Percentiles rank a stretch among this genome's conserved stretches.
Conservation (phyloP, 2,329 filamentous ascomycete species). For the Talaromyces sp. region DNA sequence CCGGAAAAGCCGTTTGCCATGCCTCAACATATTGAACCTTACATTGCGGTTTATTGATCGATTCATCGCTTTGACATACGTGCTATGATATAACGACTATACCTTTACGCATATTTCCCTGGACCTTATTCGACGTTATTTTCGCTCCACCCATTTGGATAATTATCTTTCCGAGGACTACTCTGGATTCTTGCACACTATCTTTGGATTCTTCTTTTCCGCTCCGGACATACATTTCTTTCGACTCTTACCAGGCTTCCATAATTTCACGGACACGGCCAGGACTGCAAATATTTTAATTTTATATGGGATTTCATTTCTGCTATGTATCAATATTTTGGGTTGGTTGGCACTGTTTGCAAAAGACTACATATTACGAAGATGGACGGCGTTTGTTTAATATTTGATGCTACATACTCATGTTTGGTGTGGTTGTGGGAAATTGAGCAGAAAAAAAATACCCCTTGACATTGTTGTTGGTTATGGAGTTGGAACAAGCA, state of each 20-base stretch:
- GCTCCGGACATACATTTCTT: slow-evolving; percentile 12
- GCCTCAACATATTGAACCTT: slow-evolving; percentile 24
- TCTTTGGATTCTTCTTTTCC: not conserved
- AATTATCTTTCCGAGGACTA: not conserved
- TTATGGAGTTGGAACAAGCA: slow-evolving; percentile 12
- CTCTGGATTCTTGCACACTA: not conserved
- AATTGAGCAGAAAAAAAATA: slow-evolving; percentile 23
- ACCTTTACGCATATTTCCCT: not conserved
- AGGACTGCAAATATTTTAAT: slow-evolving; percentile 18
- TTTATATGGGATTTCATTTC: not conserved
- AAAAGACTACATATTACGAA: slow-evolving; percentile 17
- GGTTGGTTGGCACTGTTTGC: slow-evolving; percentile 12
- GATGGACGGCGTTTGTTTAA: slow-evolving; percentile 17
- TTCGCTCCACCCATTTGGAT: slow-evolving; percentile 5
- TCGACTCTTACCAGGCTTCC: slow-evolving; percentile 4
- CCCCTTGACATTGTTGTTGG: slow-evolving; percentile 21
- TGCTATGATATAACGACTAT: slow-evolving; percentile 17
- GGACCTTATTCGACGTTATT: not conserved
- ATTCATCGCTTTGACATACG: not conserved
- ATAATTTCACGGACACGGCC: slow-evolving; percentile 14
- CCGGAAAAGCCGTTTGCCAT: slow-evolving; percentile 31
- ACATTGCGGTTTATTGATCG: slow-evolving; percentile 30
- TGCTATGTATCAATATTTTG: slow-evolving; percentile 16
- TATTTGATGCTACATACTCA: slow-evolving; percentile 3
- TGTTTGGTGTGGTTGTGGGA: slow-evolving; percentile 8